phyloP scores from a whole-genome alignment of 2,329 filamentous ascomycete genomes.

The Ceratocystiopsis sp. region DNA sequence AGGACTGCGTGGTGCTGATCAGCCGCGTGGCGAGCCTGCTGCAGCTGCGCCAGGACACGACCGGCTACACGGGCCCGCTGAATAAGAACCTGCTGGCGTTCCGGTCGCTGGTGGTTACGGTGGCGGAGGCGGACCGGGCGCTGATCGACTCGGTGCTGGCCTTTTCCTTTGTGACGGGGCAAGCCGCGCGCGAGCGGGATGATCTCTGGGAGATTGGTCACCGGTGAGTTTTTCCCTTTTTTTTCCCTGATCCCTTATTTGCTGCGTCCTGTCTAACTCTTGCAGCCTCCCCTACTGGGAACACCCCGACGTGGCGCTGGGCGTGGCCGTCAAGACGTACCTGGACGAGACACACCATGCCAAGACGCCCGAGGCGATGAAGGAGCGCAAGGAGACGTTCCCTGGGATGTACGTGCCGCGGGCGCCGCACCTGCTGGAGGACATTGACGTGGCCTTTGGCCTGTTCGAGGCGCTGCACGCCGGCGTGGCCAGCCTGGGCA shows the following conservation, averaged over 20 bases:
- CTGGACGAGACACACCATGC: slow-evolving; percentile 41
- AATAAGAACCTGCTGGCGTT: slow-evolving; percentile 81
- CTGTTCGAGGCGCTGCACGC: slow-evolving; percentile 41
- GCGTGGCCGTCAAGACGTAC: slow-evolving; percentile 66
- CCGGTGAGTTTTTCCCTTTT: slow-evolving; percentile 33
- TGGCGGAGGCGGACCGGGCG: slow-evolving; percentile 66
- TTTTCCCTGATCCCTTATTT: slow-evolving; percentile 1
- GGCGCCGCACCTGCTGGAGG: slow-evolving; percentile 39
- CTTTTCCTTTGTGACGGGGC: slow-evolving; percentile 65
- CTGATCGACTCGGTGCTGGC: slow-evolving; percentile 68
- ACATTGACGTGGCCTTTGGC: slow-evolving; percentile 37
- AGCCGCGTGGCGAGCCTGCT: slow-evolving; percentile 74
- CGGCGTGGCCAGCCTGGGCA: slow-evolving; percentile 37
- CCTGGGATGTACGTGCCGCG: slow-evolving; percentile 38
- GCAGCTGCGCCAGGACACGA: slow-evolving; percentile 63
- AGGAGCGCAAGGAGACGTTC: slow-evolving; percentile 30
- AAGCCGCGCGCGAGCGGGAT: slow-evolving; percentile 52
- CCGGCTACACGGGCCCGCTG: slow-evolving; percentile 86
- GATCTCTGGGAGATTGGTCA: slow-evolving; percentile 54
- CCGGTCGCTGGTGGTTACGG: slow-evolving; percentile 63
- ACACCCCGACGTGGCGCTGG: slow-evolving; percentile 58
- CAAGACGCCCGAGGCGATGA: slow-evolving; percentile 27
- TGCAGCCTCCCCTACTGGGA: slow-evolving; percentile 10
- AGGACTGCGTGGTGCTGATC: slow-evolving; percentile 61
- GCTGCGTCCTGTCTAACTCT: background rate